phyloP scores from a whole-genome alignment of 2,329 filamentous ascomycete species.

The Fusarium beomiforme region DNA sequence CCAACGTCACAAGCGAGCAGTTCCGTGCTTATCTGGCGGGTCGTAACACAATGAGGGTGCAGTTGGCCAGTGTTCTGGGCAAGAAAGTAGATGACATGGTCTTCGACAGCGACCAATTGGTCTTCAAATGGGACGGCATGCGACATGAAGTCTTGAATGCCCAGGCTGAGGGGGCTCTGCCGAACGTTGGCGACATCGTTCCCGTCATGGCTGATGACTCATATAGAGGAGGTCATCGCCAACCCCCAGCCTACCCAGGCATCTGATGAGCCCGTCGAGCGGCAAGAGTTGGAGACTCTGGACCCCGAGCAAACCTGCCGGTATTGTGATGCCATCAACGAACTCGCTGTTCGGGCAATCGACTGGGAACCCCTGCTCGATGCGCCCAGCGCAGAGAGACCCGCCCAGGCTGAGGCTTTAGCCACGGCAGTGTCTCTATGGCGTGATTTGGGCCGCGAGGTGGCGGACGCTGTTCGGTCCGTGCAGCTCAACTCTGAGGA shows the following conservation, averaged over 20 bases:
- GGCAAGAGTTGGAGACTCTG: background rate
- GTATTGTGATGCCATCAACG: background rate
- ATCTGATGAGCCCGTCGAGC: background rate
- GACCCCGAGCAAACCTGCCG: background rate
- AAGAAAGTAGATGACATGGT: background rate
- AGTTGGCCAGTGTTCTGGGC: background rate
- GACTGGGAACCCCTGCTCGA: background rate
- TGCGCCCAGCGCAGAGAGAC: background rate
- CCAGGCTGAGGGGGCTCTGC: background rate
- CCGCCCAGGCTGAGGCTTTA: background rate
- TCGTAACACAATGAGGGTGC: background rate
- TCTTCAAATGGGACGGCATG: background rate
- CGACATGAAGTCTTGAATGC: background rate
- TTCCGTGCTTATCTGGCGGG: background rate
- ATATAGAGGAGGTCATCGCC: background rate
- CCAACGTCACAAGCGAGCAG: background rate
- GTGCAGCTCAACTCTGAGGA: background rate
- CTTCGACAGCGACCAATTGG: background rate
- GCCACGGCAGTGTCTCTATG: background rate
- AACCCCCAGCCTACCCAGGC: background rate
- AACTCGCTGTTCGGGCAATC: background rate
- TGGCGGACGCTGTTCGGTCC: background rate
- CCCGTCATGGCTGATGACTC: background rate
- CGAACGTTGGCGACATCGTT: background rate
- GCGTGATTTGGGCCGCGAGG: background rate